Evolutionary conservation across 2,329 filamentous ascomycete species (phyloP).

Genomic region (Ceratocystis lukuohia): DNA sequence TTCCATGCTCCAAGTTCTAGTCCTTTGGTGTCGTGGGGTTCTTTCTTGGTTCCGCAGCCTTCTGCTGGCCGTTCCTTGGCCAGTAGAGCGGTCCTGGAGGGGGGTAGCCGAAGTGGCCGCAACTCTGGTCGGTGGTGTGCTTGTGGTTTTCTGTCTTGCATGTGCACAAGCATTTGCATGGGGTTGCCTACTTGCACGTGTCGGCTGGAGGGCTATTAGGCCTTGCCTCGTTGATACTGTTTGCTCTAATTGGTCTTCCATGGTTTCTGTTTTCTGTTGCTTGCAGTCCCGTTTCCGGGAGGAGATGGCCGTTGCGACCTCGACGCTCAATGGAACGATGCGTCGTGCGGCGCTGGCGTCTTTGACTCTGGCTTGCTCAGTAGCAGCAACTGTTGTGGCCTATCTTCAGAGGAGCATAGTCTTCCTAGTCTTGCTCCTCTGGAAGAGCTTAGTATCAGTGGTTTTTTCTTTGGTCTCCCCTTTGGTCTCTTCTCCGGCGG

Average conservation of each 20-base stretch:
- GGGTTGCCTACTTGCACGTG: background rate
- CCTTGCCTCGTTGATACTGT: background rate
- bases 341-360: too few species aligned
- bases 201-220: background rate
- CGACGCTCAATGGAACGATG: background rate
- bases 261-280: background rate
- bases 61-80: background rate
- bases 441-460: too few species aligned
- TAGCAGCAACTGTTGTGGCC: too few species aligned
- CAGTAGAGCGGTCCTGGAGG: background rate
- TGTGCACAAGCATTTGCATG: background rate
- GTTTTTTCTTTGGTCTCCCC: too few species aligned
- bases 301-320: background rate
- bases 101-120: background rate
- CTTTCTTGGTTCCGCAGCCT: background rate
- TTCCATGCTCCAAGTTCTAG: too few species aligned
- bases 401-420: too few species aligned
- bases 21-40: background rate
- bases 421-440: too few species aligned
- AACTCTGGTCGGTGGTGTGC: background rate
- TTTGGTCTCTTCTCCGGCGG: too few species aligned
- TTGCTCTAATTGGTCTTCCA: background rate
- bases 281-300: background rate
- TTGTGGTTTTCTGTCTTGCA: background rate
- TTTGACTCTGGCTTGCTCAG: too few species aligned